Evolutionary conservation across 805 yeast genomes (phyloP).

Genomic region (Metschnikowia koreensis): DNA sequence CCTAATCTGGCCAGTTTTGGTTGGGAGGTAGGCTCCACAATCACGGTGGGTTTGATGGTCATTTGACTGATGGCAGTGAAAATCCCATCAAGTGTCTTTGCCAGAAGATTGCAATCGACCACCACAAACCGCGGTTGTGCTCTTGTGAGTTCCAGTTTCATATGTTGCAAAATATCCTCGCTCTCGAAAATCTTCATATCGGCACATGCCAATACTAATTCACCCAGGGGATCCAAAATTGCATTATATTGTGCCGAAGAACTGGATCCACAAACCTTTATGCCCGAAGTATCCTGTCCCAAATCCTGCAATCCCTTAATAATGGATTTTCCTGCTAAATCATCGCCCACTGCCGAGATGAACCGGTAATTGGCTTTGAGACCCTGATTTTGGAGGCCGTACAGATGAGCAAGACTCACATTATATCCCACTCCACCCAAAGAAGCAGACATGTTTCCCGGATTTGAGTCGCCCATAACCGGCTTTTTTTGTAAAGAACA

Average conservation of each 20-base stretch:
- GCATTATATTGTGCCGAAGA: slow-evolving; percentile 74
- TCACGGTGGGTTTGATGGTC: slow-evolving; percentile 28
- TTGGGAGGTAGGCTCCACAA: slow-evolving; percentile 77
- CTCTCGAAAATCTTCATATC: slow-evolving; percentile 73
- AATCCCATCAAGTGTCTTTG: slow-evolving; percentile 31
- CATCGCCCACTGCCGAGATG: slow-evolving; percentile 63
- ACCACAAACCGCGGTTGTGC: slow-evolving; percentile 51
- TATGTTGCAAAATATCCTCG: slow-evolving; percentile 39
- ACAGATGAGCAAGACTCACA: slow-evolving; percentile 62
- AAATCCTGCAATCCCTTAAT: slow-evolving; percentile 23
- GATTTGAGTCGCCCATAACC: slow-evolving; percentile 63
- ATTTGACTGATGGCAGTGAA: slow-evolving; percentile 2
- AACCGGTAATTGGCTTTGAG: slow-evolving; percentile 33
- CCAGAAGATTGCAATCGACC: slow-evolving; percentile 67
- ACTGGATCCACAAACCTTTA: slow-evolving; percentile 23
- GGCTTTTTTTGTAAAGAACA: slow-evolving; percentile 40
- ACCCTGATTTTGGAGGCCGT: slow-evolving; percentile 17
- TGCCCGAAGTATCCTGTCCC: slow-evolving; percentile 39
- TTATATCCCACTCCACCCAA: slow-evolving; percentile 88
- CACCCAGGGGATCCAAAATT: slow-evolving; percentile 61
- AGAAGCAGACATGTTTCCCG: slow-evolving; percentile 55
- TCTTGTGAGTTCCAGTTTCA: slow-evolving; percentile 33
- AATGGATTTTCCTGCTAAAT: slow-evolving; percentile 48
- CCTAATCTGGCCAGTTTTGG: slow-evolving; percentile 57
- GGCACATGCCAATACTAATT: slow-evolving; percentile 71